phyloP scores from a whole-genome alignment of 2,329 filamentous ascomycete species.

The Hypoxylon sp. region DNA sequence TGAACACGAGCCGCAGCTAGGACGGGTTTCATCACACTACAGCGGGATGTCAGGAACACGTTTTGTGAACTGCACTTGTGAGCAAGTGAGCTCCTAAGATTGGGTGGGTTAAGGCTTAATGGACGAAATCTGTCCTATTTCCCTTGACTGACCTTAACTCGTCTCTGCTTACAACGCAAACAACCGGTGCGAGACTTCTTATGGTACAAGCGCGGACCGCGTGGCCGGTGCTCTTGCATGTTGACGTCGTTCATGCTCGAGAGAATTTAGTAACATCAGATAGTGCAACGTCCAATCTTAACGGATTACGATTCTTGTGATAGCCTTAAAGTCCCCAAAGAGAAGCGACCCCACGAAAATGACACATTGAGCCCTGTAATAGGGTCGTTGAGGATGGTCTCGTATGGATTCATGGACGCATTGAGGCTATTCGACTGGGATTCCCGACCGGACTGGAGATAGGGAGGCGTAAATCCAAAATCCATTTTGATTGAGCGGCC shows the following conservation, averaged over 20 bases:
- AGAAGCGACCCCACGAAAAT: neutral
- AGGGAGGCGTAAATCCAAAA: slow-evolving; percentile 8
- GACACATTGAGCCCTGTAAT: neutral
- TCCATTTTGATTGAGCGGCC: slow-evolving; percentile 27
- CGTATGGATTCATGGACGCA: slow-evolving; percentile 6
- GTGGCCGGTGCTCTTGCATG: slow-evolving; percentile 45
- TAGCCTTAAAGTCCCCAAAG: neutral
- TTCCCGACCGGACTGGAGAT: slow-evolving; percentile 13
- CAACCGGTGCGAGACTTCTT: slow-evolving; percentile 55
- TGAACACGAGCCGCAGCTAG: slow-evolving; percentile 52
- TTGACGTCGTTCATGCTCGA: slow-evolving; percentile 41
- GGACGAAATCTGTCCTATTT: slow-evolving; percentile 10
- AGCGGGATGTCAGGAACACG: slow-evolving; percentile 34
- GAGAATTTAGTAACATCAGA: slow-evolving; percentile 6
- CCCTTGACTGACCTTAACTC: slow-evolving; percentile 50
- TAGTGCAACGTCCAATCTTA: slow-evolving; percentile 4
- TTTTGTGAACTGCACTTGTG: slow-evolving; percentile 13
- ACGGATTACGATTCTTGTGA: slow-evolving; percentile 7
- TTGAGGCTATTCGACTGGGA: slow-evolving; percentile 26
- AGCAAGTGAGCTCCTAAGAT: slow-evolving; percentile 6
- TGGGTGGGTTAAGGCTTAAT: slow-evolving; percentile 9
- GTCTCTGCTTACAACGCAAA: slow-evolving; percentile 52
- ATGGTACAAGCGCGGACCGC: slow-evolving; percentile 55
- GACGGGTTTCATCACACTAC: slow-evolving; percentile 53
- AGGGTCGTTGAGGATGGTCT: slow-evolving; percentile 4